Conservation (phyloP, 306 rosid genomes). For the Inga leiocalycina region DNA sequence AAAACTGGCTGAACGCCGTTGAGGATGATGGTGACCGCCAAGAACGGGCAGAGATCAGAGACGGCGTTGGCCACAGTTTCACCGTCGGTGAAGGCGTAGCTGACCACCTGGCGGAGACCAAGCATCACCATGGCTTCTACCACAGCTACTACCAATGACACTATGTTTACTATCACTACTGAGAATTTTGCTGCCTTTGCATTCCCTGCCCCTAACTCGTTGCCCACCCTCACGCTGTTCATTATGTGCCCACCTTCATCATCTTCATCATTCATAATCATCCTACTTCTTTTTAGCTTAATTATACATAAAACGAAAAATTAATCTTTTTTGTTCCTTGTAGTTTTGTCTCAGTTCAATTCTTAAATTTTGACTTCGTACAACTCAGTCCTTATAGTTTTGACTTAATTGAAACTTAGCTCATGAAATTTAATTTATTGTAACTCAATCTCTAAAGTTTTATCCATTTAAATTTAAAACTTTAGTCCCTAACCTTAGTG, state of each 20-base stretch:
- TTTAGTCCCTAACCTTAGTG: too few relatives aligned
- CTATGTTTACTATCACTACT: conserved; percentile 43
- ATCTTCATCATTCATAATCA: too few relatives aligned
- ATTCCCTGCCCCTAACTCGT: conserved; percentile 74
- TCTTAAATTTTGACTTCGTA: too few relatives aligned
- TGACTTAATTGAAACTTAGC: too few relatives aligned
- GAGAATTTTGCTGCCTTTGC: conserved; percentile 68
- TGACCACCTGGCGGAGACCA: conserved; percentile 54
- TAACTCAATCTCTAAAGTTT: too few relatives aligned
- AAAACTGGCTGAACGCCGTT: conserved; percentile 78
- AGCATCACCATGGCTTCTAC: conserved; percentile 54
- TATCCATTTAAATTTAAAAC: too few relatives aligned
- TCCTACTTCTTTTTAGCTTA: neutral
- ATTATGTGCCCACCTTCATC: too few relatives aligned
- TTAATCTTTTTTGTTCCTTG: too few relatives aligned
- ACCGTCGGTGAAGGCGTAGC: conserved; percentile 70
- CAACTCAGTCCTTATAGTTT: too few relatives aligned
- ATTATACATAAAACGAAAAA: too few relatives aligned
- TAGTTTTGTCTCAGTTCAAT: too few relatives aligned
- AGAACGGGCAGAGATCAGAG: conserved; percentile 57
- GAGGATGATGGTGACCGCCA: conserved; percentile 62
- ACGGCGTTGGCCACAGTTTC: conserved; percentile 63
- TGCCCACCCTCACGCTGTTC: conserved; percentile 21
- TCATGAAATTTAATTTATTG: too few relatives aligned
- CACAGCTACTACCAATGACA: conserved; percentile 47